phyloP scores from a whole-genome alignment of 2,329 filamentous ascomycete genomes.

The Paraphaeosphaeria sporulosa region DNA sequence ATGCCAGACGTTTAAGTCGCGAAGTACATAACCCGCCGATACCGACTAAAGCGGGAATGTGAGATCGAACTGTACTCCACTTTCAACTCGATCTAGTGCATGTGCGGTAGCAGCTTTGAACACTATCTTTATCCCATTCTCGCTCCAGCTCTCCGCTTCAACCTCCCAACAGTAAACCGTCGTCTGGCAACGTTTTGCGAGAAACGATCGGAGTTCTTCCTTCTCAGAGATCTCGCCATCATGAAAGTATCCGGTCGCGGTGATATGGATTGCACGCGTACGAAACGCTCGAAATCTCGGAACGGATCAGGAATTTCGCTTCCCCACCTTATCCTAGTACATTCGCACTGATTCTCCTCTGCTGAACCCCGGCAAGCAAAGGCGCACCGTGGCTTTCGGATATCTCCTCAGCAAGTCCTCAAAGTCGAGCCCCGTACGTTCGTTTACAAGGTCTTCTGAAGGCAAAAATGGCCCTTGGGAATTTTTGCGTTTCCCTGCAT shows the following conservation, averaged over 20 bases:
- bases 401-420: background rate
- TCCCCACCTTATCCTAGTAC: background rate
- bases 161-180: background rate
- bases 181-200: background rate
- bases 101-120: background rate
- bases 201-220: background rate
- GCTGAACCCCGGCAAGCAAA: background rate
- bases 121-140: background rate
- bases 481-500: too few species aligned
- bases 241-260: too few species aligned
- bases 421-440: background rate
- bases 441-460: background rate
- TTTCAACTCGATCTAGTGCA: background rate
- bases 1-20: too few species aligned
- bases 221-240: background rate
- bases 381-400: background rate
- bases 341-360: background rate
- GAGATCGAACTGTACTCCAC: background rate
- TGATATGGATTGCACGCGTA: too few species aligned
- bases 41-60: too few species aligned
- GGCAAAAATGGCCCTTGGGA: background rate
- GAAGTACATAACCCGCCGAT: too few species aligned
- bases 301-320: background rate
- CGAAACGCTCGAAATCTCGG: too few species aligned
- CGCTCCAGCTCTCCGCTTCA: background rate